Evolutionary conservation across 345 rosid species (phyloP).

Genomic region (Erodium maritimum): DNA sequence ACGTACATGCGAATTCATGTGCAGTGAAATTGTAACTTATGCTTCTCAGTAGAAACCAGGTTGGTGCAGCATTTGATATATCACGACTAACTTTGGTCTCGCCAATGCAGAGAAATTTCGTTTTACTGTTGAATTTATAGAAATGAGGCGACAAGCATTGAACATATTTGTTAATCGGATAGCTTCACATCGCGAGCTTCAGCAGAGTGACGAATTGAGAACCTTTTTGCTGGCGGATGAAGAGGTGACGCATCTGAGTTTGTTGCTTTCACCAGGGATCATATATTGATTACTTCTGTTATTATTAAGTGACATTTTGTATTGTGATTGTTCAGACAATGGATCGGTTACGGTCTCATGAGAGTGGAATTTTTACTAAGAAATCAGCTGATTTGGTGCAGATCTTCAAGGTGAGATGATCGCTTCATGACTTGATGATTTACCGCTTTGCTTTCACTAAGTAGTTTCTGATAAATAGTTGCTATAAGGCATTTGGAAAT

Average conservation of each 20-base stretch:
- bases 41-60: not conserved
- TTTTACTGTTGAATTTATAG: constrained; percentile 96
- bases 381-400: constrained; percentile 90
- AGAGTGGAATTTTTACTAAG: constrained; percentile 72
- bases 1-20: too few species aligned
- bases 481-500: not conserved
- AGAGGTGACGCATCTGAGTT: constrained; percentile 40
- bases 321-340: constrained; percentile 49
- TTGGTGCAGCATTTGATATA: not conserved
- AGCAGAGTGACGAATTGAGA: constrained; percentile 83
- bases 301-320: not conserved
- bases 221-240: constrained; percentile 95
- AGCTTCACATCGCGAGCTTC: constrained; percentile 78
- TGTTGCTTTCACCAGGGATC: not conserved
- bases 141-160: constrained; percentile 85
- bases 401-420: constrained; percentile 62
- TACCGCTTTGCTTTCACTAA: not conserved
- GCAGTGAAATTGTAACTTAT: too few species aligned
- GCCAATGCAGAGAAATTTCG: constrained; percentile 75
- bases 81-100: not conserved
- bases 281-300: not conserved
- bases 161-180: constrained; percentile 83
- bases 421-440: constrained; percentile 8
- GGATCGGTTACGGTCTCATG: constrained; percentile 86
- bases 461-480: not conserved